Evolutionary conservation across 129 eudicot species (phyloP).

Genomic region (Saussurea involucrata): DNA sequence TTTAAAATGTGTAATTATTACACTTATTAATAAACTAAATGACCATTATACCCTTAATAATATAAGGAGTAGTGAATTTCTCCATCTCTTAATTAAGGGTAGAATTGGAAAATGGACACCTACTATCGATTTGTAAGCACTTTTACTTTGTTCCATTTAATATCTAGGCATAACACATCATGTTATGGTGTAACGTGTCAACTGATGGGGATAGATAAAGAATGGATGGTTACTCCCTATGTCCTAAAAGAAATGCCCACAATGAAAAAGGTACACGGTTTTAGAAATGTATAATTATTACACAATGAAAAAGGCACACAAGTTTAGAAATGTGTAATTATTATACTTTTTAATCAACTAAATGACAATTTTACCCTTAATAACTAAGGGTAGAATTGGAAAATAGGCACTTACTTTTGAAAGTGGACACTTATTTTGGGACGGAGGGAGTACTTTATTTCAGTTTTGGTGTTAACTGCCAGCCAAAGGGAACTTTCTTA

Average conservation of each 20-base stretch:
- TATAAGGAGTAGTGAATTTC: neutral
- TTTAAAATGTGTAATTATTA: neutral
- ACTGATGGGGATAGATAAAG: neutral
- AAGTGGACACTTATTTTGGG: neutral
- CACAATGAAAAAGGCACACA: neutral
- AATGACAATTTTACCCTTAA: neutral
- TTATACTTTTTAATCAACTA: neutral
- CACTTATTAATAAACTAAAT: neutral
- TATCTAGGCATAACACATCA: conserved; percentile 12
- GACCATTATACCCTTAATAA: neutral
- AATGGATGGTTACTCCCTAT: neutral
- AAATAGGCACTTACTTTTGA: neutral
- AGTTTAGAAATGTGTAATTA: neutral
- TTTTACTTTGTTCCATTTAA: neutral
- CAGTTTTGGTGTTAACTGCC: neutral
- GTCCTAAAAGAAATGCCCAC: neutral
- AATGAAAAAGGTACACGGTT: neutral
- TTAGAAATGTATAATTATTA: neutral
- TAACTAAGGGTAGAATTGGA: neutral
- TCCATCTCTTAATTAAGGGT: neutral
- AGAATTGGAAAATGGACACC: too few relatives aligned
- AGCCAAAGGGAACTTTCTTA: neutral
- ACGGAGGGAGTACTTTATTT: neutral
- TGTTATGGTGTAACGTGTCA: conserved; percentile 1
- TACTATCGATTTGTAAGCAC: neutral